Percentiles rank a stretch among this genome's conserved stretches.
Conservation (phyloP, 805 yeast genomes). For the Metschnikowia continentalis region DNA sequence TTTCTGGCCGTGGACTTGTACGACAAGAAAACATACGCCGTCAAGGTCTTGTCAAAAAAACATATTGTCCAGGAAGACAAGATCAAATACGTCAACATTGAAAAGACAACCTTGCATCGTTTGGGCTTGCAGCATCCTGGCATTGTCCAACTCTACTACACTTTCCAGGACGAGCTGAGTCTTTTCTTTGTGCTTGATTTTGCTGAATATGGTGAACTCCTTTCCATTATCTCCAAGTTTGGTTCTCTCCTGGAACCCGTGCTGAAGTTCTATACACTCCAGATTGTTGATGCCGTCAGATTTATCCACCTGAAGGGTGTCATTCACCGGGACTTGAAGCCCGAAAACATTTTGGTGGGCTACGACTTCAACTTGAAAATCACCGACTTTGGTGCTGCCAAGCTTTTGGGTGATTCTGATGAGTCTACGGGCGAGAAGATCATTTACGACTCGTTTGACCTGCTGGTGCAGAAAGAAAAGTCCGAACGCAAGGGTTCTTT, state of each 20-base stretch:
- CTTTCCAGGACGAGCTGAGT: slow-evolving; percentile 88
- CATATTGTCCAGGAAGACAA: slow-evolving; percentile 94
- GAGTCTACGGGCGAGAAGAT: slow-evolving; percentile 33
- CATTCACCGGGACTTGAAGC: slow-evolving; percentile 91
- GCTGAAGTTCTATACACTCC: slow-evolving; percentile 76
- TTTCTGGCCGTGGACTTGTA: slow-evolving; percentile 77
- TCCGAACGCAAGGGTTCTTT: slow-evolving; percentile 54
- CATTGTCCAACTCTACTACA: slow-evolving; percentile 83
- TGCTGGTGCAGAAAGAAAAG: slow-evolving; percentile 24
- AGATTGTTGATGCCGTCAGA: slow-evolving; percentile 83
- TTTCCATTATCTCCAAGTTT: slow-evolving; percentile 68
- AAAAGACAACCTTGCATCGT: slow-evolving; percentile 81
- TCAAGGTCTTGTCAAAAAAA: slow-evolving; percentile 84
- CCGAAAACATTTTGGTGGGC: slow-evolving; percentile 85
- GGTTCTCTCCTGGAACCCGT: slow-evolving; percentile 77
- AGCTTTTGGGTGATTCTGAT: slow-evolving; percentile 44
- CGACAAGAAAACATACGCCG: slow-evolving; percentile 76
- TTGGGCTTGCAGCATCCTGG: slow-evolving; percentile 90
- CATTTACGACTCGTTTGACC: slow-evolving; percentile 26
- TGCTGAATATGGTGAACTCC: slow-evolving; percentile 92
- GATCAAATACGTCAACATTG: slow-evolving; percentile 93
- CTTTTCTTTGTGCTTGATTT: slow-evolving; percentile 89
- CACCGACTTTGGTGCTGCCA: slow-evolving; percentile 98
- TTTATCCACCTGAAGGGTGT: slow-evolving; percentile 88
- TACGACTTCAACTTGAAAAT: slow-evolving; percentile 84